Base-by-base conservation (phyloP, 345 rosid species). In the Trapa incisa region DNA sequence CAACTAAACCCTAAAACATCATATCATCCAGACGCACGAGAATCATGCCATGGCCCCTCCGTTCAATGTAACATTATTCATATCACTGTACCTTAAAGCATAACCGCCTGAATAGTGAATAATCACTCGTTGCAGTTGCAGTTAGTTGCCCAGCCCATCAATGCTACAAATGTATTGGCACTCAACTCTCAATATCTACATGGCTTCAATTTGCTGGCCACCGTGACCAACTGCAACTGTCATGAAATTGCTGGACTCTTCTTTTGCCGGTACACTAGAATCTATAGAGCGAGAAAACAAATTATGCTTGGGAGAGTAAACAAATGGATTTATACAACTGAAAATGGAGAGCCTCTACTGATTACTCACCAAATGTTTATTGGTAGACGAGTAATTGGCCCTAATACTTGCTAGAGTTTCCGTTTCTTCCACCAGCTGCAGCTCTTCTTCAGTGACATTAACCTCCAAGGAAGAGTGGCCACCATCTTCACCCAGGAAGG, bases 361-460 rank as follows among this genome's bases (percentile, higher is more conserved):
- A 8, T 43, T 71, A 45, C 64, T 41, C 65, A 84, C 80, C 83
- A 79, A 50, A 60, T 67, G 60, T 65, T 71, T 47, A 69, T 71
- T 42, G 35, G 56, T 71, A 57, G 76, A 68, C 54, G 72, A 52
- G 68, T 74, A 66, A 16, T 68, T 76, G 65, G 64, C 78, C 52
- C 69, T 75, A 50, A 81, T 73, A 63, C 75, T 72, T 12, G 80
- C 78, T 73, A 81, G 56, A 68, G 84, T 81, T 72, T 83, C 89
- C 68, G 79, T 71, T 67, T 72, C 83, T 68, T 77, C 80, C 75
- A 89, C 70, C 75, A 76, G 76, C 66, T 76, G 83, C 78, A 81
- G 75, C 70, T 73, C 76, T 37, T 67, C 68, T 0, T 47, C 39
- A 36, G 42, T n/a, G 3, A 65, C 8, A 61, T 22, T 54, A 43